Percentiles rank a stretch among this genome's conserved stretches.
Conservation (phyloP, 176 grass and related monocot genomes). For the Pontederia paniculata region DNA sequence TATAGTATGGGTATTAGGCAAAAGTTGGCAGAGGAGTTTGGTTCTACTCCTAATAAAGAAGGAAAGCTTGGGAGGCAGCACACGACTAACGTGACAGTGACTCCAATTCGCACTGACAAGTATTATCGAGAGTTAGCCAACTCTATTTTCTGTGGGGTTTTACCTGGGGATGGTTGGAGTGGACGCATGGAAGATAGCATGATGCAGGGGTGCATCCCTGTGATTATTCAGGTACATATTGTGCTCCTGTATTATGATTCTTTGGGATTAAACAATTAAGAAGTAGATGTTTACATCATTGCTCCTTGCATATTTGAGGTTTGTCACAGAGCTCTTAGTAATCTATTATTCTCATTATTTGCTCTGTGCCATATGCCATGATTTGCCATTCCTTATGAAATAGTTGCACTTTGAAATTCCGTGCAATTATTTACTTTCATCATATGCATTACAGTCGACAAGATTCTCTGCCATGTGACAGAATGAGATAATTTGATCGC, state of each 20-base stretch:
- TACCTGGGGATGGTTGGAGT: constrained; percentile 97
- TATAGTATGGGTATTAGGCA: constrained; percentile 94
- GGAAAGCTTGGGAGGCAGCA: constrained; percentile 74
- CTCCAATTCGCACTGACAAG: constrained; percentile 44
- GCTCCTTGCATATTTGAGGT: too few relatives aligned
- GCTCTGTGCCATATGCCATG: constrained; percentile 13
- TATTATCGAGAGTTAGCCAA: constrained; percentile 73
- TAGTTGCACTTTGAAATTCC: too few relatives aligned
- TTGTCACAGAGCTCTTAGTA: too few relatives aligned
- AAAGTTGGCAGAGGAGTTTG: constrained; percentile 72
- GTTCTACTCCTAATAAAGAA: constrained; percentile 71
- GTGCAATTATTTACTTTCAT: not conserved
- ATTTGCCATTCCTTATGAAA: too few relatives aligned
- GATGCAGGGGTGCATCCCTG: constrained; percentile 83
- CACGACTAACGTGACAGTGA: constrained; percentile 52
- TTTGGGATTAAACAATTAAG: not conserved
- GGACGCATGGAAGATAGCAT: constrained; percentile 94
- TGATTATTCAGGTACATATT: constrained; percentile 76
- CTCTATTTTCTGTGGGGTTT: constrained; percentile 85
- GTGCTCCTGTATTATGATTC: constrained; percentile 9
- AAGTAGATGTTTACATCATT: not conserved
- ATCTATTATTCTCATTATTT: too few relatives aligned
- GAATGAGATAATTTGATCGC: constrained; percentile 18
- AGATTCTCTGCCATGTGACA: not conserved
- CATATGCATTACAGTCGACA: too few relatives aligned